Percentiles rank a stretch among this genome's conserved stretches.
These are phyloP conservation scores for Plenodomus biglobosus DNA, from an alignment of 2,329 filamentous ascomycete species.

Conservation along the genomic window DNA sequence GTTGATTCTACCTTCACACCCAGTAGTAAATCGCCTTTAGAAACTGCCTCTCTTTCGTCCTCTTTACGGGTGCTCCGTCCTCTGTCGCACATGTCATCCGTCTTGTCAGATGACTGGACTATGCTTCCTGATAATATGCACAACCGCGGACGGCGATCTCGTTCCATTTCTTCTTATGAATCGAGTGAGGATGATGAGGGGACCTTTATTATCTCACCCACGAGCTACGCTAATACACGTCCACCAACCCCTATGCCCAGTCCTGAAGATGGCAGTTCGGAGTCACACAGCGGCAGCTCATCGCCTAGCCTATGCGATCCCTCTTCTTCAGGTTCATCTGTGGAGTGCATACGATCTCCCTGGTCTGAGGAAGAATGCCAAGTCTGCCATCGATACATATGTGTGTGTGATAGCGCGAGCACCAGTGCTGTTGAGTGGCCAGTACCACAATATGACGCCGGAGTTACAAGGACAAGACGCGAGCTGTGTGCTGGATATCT, in stretches of 20 bases:
- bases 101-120: not conserved
- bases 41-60: not conserved
- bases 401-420: not conserved
- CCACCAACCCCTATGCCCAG: not conserved
- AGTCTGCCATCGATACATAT: not conserved
- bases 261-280: not conserved
- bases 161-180: not conserved
- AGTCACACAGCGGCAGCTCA: not conserved
- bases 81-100: not conserved
- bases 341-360: not conserved
- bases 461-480: not conserved
- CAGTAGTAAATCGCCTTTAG: too few species aligned
- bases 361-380: constrained; percentile 1
- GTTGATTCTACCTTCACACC: too few species aligned
- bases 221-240: not conserved
- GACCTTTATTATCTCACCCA: not conserved
- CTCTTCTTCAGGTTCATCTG: not conserved
- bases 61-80: not conserved
- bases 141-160: not conserved
- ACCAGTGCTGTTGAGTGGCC: constrained; percentile 20
- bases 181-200: not conserved
- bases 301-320: not conserved
- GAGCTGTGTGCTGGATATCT: not conserved
- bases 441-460: constrained; percentile 12
- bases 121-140: not conserved